Evolutionary conservation across 2,329 filamentous ascomycete species (phyloP).

Genomic region (Coniochaeta sp.): DNA sequence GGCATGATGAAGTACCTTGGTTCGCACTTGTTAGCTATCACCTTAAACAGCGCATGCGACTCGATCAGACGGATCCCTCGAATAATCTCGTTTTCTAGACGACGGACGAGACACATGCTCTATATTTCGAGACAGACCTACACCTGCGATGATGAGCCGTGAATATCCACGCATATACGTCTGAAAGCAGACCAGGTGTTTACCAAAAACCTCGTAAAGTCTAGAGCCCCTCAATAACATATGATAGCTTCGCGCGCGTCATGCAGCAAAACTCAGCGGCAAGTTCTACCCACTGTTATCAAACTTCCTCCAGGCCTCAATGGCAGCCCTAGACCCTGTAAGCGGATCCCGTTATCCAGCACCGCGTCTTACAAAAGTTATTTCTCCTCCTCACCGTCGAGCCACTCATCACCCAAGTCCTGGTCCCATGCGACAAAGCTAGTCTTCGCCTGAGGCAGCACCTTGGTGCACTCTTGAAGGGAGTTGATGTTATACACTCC

Average conservation of each 20-base stretch:
- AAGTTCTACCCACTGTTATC: background rate
- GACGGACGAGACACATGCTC: no score
- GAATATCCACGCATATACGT: background rate
- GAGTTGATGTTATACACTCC: slow-evolving; percentile 50
- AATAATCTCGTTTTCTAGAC: no score
- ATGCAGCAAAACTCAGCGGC: background rate
- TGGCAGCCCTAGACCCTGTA: background rate
- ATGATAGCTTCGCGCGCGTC: background rate
- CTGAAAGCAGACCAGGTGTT: background rate
- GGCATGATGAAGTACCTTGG: no score
- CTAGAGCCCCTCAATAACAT: no score
- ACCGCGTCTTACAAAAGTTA: background rate
- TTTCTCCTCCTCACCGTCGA: background rate
- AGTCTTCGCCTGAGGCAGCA: slow-evolving; percentile 25
- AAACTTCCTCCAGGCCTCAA: background rate
- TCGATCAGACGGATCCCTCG: no score
- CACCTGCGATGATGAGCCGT: background rate
- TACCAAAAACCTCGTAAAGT: background rate
- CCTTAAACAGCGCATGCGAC: background rate
- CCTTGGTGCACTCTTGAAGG: slow-evolving; percentile 46
- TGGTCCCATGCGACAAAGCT: background rate
- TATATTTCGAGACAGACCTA: no score
- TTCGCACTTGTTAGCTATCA: no score
- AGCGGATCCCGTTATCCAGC: background rate
- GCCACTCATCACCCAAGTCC: background rate